Base-by-base conservation (phyloP, 2,329 filamentous ascomycete species). In the Aureobasidium subglaciale region DNA sequence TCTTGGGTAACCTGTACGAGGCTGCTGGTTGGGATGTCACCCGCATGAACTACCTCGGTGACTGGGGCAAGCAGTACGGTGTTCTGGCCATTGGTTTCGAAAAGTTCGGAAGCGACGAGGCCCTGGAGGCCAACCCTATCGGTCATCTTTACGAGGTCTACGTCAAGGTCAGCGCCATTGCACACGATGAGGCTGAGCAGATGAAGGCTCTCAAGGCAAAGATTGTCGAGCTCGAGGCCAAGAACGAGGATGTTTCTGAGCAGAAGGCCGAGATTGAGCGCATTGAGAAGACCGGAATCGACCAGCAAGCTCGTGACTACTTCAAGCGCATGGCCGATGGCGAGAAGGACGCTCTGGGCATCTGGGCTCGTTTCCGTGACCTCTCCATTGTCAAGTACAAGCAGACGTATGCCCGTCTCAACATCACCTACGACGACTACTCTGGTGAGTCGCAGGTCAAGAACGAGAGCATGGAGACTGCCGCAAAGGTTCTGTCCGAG, bases 111-210 rank as follows among this genome's bases (percentile, higher is more conserved):
- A 82, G 80, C 58, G 87, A 92, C 69, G 83, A 86, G 62, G 81
- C 83, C 58, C 77, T 93, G 11, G 70, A 80, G 60, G 77, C 78
- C 45, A 87, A 92, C 64, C 88, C 88, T 11, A 90, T 92, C 66
- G 87, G 88, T 69, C 88, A 93, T 68, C 75, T 93, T 9, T 91
- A 86, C 69, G 82, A 90, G 64, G 84, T 93, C 50, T 93, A 92
- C 64, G 87, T 91, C 60, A 81, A 83, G 69, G 89, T 92, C 69
- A 83, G 83, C 62, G 76, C 76, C 34, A 76, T 85, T 3, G 79
- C 85, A 60, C 70, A 75, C 2, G 80, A 77, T 0, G 84, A 90
- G 73, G 85, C 86, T 61, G 85, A 86, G 60, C 68, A 78, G 58
- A 81, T 85, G 22, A 83, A 84, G 63, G 76, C 63, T 58, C 58